Evolutionary conservation across 108 stramenopile species (phyloP), one percentile per base, ranked within the genome.

Genomic region (Skeletonema marinoi): DNA sequence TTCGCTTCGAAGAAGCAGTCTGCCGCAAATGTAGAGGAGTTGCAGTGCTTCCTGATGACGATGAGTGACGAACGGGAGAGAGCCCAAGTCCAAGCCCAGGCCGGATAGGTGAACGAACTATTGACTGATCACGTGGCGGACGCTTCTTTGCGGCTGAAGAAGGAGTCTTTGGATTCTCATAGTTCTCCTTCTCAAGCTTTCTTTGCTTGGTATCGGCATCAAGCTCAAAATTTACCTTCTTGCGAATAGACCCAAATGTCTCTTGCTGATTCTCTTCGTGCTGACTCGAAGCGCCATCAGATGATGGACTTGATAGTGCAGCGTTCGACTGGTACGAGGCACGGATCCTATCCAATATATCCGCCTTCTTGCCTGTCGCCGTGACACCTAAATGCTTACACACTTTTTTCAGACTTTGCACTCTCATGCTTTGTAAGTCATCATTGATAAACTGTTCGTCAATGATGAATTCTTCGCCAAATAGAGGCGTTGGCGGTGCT

Each of bases 351-450:
- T 61, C 60, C 31, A 66, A 38, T 5, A 85, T 66, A 29, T 82
- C 84, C 14, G 69, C 68, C 77, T 85, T 85, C 65, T 81, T 81
- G 2, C 84, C 84, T 41, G 78, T 66, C 17, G 70, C 46, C 1
- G 77, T 41, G 19, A 85, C 25, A 35, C 72, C 81, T 12, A 64
- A 61, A 64, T 77, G 65, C 60, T 69, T 81, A 36, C 76, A 73
- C 1, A 70, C 76, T 58, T 71, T 61, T 56, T 66, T 81, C 2
- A 85, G 60, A 31, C 44, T 65, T 36, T 50, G 38, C 12, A 85
- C 77, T 31, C 62, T 85, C 71, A 82, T 77, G 36, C 33, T 72
- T 32, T 56, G 58, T 7, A 85, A 39, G 2, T 65, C 68, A 69
- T 79, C 74, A 48, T 75, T 73, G 21, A 76, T 42, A 21, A 80